A percentile compares a stretch with the other conserved stretches of the same genome.
Conservation (phyloP, 305 asterid genomes). For the Ajuga reptans region DNA sequence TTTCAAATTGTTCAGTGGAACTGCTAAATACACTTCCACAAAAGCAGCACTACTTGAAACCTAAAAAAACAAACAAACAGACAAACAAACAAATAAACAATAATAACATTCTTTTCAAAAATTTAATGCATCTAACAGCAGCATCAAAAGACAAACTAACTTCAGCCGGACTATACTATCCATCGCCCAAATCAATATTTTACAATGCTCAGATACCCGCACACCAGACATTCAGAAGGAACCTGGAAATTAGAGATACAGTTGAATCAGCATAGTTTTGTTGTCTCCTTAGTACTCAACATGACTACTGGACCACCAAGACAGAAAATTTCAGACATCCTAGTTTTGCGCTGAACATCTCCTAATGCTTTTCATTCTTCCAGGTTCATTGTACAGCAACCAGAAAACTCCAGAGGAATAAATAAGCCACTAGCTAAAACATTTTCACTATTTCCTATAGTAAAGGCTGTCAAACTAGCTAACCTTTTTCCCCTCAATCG, state of each 20-base stretch:
- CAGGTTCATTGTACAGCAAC: not conserved
- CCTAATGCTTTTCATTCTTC: not conserved
- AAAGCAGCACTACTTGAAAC: not conserved
- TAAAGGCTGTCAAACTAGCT: slow-evolving; percentile 2
- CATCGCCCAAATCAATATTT: not conserved
- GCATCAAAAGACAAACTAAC: not conserved
- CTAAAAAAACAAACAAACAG: not conserved
- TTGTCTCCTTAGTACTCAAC: not conserved
- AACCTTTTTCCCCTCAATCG: slow-evolving; percentile 91
- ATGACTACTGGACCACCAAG: not conserved
- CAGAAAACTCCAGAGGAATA: not conserved
- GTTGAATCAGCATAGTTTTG: not conserved
- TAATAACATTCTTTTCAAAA: no score
- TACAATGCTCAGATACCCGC: not conserved
- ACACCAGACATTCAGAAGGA: not conserved
- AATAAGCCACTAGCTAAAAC: not conserved
- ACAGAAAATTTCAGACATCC: not conserved
- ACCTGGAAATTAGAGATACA: not conserved
- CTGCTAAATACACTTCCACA: no score
- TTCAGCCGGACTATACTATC: not conserved
- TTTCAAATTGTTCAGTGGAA: no score
- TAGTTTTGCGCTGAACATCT: not conserved
- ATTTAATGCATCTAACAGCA: not conserved
- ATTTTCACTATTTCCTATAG: not conserved
- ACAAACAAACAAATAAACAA: no score